Percentiles rank a stretch among this genome's conserved stretches.
Evolutionary conservation across 2,329 filamentous ascomycete genomes (phyloP).

Genomic region (Cladosporium sp.): DNA sequence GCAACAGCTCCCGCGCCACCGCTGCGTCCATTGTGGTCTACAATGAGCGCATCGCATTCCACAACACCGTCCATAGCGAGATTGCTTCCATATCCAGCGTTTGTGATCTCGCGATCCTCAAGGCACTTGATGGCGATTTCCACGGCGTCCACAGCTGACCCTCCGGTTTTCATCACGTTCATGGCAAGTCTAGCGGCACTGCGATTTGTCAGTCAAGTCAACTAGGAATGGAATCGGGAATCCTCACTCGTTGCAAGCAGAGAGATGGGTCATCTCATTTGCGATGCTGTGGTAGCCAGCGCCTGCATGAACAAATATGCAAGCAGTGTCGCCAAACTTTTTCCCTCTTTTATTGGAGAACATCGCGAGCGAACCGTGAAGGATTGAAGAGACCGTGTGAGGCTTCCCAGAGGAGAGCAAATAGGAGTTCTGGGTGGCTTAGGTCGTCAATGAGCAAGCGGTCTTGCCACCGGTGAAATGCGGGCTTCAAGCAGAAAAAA

Average conservation of each 20-base stretch:
- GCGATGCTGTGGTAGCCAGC: constrained; percentile 87
- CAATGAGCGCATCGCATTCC: constrained; percentile 89
- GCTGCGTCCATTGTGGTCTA: constrained; percentile 86
- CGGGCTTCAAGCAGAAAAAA: not conserved
- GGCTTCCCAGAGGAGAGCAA: not conserved
- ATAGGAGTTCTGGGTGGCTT: not conserved
- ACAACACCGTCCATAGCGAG: constrained; percentile 84
- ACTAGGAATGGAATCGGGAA: not conserved
- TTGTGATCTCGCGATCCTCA: constrained; percentile 93
- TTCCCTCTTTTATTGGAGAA: constrained; percentile 35
- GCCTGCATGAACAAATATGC: constrained; percentile 92
- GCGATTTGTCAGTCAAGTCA: constrained; percentile 18
- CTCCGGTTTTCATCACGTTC: constrained; percentile 71
- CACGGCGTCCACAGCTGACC: constrained; percentile 78
- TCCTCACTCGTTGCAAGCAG: constrained; percentile 80
- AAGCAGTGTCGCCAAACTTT: constrained; percentile 51
- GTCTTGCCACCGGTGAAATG: not conserved
- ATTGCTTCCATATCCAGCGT: constrained; percentile 94
- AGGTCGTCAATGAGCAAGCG: not conserved
- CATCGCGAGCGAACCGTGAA: constrained; percentile 27
- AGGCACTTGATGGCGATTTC: constrained; percentile 83
- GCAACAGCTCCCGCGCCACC: constrained; percentile 88
- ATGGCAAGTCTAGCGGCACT: constrained; percentile 84
- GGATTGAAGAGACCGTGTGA: not conserved
- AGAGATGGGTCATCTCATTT: constrained; percentile 79